Evolutionary conservation across 768 basidiomycete genomes (phyloP), one percentile per base, ranked within the genome.

Genomic region (Neoboletus brunneissimus): DNA sequence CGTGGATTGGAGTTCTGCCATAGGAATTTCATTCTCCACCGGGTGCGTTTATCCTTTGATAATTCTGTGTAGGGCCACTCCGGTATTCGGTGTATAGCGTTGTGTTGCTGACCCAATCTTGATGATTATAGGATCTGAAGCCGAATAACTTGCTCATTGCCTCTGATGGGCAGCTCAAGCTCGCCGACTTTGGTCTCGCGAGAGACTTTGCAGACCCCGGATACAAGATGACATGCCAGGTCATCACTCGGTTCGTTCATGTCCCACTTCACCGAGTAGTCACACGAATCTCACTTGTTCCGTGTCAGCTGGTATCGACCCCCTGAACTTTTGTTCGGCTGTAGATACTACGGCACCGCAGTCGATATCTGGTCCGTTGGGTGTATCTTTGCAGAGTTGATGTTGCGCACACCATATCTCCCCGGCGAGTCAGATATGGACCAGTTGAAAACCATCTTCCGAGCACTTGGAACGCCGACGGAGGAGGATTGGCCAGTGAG

Each of bases 1-100:
- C 86, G 94, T 40, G 97, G 97, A 2, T 79, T 99, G n/a, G 97
- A 98, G 73, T 98, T 97, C 71, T 98, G 97, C 64, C 97, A 99
- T 68, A 77, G 95, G 50, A 95, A 94, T 71, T 95, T 87, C 65
- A 83, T 98, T 53, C 78, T 99, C 23, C 97, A 99, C 74, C 83
- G 97, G 53, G 96, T 97, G 69, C 60, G 82, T 70, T 53, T 41
- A n/a, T 56, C 51, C 10, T 57, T 38, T 34, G 35, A 61, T 49
- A 8, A n/a, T 56, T 7, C 37, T 46, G 31, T 40, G 60, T 62
- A 57, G 57, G 59, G 54, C n/a, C n/a, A 8, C 16, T 58, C 44
- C 2, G 37, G 55, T 46, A 48, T 52, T 65, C 43, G 23, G n/a
- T 40, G 5, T 3, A 40, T 6, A 5, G 48, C 34, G 37, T 55